Percentiles rank a stretch among this genome's conserved stretches.
phyloP scores from a whole-genome alignment of 208 protist species.

The Crithidia fasciculata region DNA sequence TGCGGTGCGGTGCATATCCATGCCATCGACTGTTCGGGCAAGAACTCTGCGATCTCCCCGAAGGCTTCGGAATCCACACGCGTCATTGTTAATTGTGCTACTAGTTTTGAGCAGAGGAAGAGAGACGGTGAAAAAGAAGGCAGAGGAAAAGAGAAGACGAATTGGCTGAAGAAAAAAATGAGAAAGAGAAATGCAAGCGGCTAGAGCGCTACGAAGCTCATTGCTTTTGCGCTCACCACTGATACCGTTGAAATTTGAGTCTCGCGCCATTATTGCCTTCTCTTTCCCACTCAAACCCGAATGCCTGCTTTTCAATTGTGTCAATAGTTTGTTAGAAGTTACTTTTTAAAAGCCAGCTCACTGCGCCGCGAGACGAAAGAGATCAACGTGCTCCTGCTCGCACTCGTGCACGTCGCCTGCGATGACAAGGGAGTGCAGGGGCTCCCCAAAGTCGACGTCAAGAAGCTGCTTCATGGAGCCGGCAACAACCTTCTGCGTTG shows the following conservation, averaged over 20 bases:
- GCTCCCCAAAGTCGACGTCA: slow-evolving; percentile 95
- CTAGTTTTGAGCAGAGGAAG: background rate
- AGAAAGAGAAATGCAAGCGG: background rate
- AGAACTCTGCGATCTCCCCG: slow-evolving; percentile 11
- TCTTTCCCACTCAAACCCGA: too few relatives aligned
- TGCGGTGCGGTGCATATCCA: slow-evolving; percentile 14
- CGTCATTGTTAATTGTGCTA: slow-evolving; percentile 2
- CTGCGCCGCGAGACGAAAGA: slow-evolving; percentile 48
- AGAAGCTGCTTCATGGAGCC: slow-evolving; percentile 94
- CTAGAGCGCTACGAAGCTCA: too few relatives aligned
- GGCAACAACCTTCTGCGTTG: slow-evolving; percentile 92
- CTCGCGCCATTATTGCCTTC: background rate
- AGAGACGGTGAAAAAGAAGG: background rate
- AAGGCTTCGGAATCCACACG: slow-evolving; percentile 3
- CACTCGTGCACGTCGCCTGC: slow-evolving; percentile 94
- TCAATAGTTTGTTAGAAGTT: background rate
- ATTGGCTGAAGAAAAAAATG: background rate
- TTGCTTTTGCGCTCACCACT: too few relatives aligned
- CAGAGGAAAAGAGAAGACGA: too few relatives aligned
- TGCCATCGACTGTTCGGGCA: slow-evolving; percentile 6
- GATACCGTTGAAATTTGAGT: too few relatives aligned
- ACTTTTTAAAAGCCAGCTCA: slow-evolving; percentile 7
- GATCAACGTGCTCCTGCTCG: slow-evolving; percentile 90
- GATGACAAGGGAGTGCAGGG: slow-evolving; percentile 98
- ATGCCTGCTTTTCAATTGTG: background rate